Conservation (phyloP, 495 filamentous ascomycete genomes). For the Neurospora pannonica region DNA sequence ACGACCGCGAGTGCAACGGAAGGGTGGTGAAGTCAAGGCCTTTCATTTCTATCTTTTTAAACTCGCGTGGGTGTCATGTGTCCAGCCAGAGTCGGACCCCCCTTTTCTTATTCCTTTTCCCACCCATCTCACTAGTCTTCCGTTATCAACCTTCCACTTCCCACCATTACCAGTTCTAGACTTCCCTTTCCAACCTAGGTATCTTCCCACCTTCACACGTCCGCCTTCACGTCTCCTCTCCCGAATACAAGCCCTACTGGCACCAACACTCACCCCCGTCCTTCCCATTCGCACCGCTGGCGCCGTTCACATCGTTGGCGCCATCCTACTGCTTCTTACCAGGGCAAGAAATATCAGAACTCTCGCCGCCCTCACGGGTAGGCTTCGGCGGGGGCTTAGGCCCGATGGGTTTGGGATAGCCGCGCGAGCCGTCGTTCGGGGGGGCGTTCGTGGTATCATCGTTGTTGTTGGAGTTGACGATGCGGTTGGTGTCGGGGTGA, state of each 20-base stretch:
- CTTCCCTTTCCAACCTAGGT: too few species aligned
- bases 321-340: neutral
- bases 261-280: neutral
- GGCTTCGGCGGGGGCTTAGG: neutral
- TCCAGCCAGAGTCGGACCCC: neutral
- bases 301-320: neutral
- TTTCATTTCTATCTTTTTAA: neutral
- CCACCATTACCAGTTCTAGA: neutral
- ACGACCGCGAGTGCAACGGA: neutral
- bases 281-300: neutral
- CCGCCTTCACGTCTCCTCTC: too few species aligned
- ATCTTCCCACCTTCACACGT: too few species aligned
- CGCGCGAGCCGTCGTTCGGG: neutral
- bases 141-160: neutral
- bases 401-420: neutral
- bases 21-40: neutral
- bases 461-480: neutral
- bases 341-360: neutral
- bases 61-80: neutral
- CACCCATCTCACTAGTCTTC: too few species aligned
- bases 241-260: neutral
- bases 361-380: neutral
- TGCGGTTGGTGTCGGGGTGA: neutral
- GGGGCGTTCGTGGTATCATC: neutral
- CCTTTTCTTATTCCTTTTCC: neutral